Conservation (phyloP, 345 rosid genomes). For the Leavenworthia alabamica region DNA sequence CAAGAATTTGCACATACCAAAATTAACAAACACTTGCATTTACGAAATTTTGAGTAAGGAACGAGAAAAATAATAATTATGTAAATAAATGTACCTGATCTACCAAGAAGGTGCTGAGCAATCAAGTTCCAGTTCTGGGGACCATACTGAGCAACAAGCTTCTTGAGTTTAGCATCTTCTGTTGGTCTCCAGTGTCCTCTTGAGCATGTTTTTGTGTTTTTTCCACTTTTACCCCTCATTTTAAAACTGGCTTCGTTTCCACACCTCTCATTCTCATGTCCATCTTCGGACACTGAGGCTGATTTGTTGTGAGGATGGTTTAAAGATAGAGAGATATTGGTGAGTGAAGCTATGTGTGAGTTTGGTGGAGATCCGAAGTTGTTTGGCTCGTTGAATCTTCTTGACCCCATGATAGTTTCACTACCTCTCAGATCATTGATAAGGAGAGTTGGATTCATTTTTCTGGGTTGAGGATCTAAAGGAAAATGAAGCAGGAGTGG, state of each 20-base stretch:
- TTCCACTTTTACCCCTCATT: slow-evolving; percentile 16
- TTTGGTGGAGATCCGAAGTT: slow-evolving; percentile 24
- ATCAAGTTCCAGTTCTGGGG: slow-evolving; percentile 97
- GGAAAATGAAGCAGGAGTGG: neutral
- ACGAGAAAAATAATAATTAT: neutral
- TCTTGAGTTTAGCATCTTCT: slow-evolving; percentile 82
- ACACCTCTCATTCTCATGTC: neutral
- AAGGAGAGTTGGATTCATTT: slow-evolving; percentile 20
- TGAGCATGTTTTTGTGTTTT: slow-evolving; percentile 27
- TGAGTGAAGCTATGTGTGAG: slow-evolving; percentile 7
- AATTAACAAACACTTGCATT: neutral
- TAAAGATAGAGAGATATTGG: slow-evolving; percentile 4
- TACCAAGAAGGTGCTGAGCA: slow-evolving; percentile 76
- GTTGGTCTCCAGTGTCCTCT: slow-evolving; percentile 97
- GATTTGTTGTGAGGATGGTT: slow-evolving; percentile 6
- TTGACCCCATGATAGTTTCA: slow-evolving; percentile 7
- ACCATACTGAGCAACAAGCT: slow-evolving; percentile 76
- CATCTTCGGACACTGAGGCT: slow-evolving; percentile 19
- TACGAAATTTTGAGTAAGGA: neutral
- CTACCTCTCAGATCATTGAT: slow-evolving; percentile 13
- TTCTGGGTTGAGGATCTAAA: neutral
- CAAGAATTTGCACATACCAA: neutral
- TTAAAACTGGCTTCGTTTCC: neutral
- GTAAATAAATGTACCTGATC: slow-evolving; percentile 60
- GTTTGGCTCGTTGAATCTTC: slow-evolving; percentile 11